These are phyloP conservation scores for Xylaria venustula DNA, from an alignment of 495 filamentous ascomycete genomes.

Conservation along the genomic window DNA sequence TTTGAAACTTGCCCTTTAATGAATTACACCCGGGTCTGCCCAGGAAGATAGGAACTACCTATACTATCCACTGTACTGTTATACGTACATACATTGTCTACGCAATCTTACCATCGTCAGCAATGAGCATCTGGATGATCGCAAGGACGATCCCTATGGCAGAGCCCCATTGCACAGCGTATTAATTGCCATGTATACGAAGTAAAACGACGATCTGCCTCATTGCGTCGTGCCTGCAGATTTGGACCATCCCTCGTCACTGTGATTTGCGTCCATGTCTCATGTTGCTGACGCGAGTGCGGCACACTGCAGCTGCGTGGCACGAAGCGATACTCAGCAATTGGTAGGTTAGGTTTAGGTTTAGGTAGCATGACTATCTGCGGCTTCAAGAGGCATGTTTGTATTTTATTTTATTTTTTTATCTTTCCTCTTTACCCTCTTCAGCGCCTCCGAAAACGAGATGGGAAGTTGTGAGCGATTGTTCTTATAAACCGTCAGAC, in stretches of 20 bases:
- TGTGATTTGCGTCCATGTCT: constrained; percentile 8
- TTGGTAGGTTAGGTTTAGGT: not conserved
- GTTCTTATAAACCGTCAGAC: constrained; percentile 1
- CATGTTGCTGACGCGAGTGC: constrained; percentile 17
- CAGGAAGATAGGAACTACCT: too few species aligned
- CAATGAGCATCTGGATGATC: not conserved
- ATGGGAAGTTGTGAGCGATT: not conserved
- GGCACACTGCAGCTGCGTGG: constrained; percentile 6
- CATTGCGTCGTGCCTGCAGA: not conserved
- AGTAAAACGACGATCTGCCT: not conserved
- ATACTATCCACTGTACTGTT: too few species aligned
- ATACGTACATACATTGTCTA: too few species aligned
- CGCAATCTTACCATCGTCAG: not conserved
- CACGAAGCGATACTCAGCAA: not conserved
- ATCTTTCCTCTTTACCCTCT: too few species aligned
- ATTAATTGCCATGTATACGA: not conserved
- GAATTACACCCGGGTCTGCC: too few species aligned
- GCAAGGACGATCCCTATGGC: not conserved
- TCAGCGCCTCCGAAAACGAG: too few species aligned
- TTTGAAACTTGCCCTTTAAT: constrained; percentile 7
- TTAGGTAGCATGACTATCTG: too few species aligned
- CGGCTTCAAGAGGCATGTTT: too few species aligned
- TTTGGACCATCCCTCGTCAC: not conserved
- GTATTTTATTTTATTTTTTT: too few species aligned
- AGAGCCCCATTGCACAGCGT: not conserved